Evolutionary conservation across 331 rosid genomes (phyloP), one percentile per base, ranked within the genome.

Genomic region (Acacia concinna): DNA sequence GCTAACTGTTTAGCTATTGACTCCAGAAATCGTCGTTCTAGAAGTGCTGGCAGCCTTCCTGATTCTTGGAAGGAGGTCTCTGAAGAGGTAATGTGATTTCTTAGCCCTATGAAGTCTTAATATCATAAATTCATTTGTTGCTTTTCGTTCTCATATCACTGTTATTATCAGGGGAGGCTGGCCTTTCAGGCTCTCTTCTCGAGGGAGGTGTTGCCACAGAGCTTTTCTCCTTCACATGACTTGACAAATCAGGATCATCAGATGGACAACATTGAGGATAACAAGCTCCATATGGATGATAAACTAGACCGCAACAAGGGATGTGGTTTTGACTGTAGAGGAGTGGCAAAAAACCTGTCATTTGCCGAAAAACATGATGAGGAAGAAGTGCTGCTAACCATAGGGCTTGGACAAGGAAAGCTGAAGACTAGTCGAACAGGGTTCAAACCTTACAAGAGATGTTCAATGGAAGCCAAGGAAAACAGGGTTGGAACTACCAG

Each of bases 61-160:
- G 97, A 96, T 81, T 84, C 93, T 68, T 96, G 99, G 99, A 96
- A 96, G 86, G 98, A 85, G 81, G 99, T 96, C 43, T 93, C 98
- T 60, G 94, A 90, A 88, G 98, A 87, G 99, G 99, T 91, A 90
- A 60, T 27, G 11, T 6, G 32, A 21, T 65, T 14, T 5, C 32
- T 44, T 12, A 5, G 17, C 37, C 25, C 34, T 15, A 47, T 77
- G 54, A 59, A 68, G 28, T 80, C 64, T 83, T 40, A 14, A 62
- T 30, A 35, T 51, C 79, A 32, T 69, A 49, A 37, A 65, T 75
- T 28, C 63, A 75, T 72, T 64, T 35, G 51, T 73, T 49, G 21
- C 76, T 70, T 27, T 73, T 60, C 69, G 69, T 82, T 78, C 86
- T 83, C 43, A 84, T 78, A 41, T 38, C 31, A 68, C 73, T 76